These are phyloP conservation scores for Plasmodium relictum DNA, from an alignment of 169 alveolate genomes.

Conservation along the genomic window DNA sequence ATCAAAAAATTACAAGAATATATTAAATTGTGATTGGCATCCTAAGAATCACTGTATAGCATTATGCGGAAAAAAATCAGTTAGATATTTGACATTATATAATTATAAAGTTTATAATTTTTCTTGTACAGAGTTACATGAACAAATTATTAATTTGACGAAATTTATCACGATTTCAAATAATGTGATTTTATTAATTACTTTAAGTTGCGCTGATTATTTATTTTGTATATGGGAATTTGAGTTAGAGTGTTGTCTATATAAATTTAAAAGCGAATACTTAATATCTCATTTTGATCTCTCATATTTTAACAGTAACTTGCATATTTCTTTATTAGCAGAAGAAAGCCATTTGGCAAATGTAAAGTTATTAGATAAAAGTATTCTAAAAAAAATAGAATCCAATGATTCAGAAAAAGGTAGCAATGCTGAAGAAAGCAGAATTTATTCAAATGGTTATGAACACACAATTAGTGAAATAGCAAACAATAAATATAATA, in stretches of 20 bases:
- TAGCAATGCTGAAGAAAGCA: not conserved
- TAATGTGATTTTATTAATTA: conserved; percentile 42
- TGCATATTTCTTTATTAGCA: conserved; percentile 61
- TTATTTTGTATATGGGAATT: conserved; percentile 76
- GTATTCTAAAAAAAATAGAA: conserved; percentile 68
- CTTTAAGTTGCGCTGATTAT: conserved; percentile 66
- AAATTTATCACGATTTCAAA: conserved; percentile 58
- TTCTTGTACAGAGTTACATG: conserved; percentile 53
- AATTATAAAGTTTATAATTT: conserved; percentile 72
- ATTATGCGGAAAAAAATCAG: conserved; percentile 61
- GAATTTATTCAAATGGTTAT: conserved; percentile 1
- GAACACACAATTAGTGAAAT: not conserved
- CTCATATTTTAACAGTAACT: conserved; percentile 31
- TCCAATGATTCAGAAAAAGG: conserved; percentile 25
- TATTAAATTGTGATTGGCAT: conserved; percentile 72
- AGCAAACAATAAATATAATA: not conserved
- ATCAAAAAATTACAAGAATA: conserved; percentile 68
- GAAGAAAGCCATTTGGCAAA: conserved; percentile 64
- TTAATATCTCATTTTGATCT: conserved; percentile 68
- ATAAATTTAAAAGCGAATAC: conserved; percentile 71
- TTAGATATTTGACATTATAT: conserved; percentile 58
- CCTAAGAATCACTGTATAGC: conserved; percentile 72
- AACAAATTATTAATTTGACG: conserved; percentile 42
- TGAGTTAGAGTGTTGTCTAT: conserved; percentile 64
- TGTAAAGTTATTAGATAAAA: conserved; percentile 24